Percentiles rank a stretch among this genome's conserved stretches.
Evolutionary conservation across 768 basidiomycete species (phyloP).

Genomic region (Suillus hirtellus): DNA sequence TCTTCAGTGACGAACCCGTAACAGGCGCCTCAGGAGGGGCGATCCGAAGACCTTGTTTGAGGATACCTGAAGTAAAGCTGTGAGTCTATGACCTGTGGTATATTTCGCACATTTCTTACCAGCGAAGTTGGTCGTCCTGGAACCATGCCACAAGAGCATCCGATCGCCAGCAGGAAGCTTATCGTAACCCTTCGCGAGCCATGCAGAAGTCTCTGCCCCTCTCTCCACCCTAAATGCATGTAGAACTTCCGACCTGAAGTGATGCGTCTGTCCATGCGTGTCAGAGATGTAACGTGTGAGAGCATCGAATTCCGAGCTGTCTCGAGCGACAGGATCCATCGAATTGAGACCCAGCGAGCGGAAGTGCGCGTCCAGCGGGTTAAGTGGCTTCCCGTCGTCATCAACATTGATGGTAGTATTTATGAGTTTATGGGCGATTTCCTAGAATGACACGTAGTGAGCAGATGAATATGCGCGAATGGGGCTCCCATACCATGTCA

Average conservation of each 20-base stretch:
- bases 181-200: constrained; percentile 47
- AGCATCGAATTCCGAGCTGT: constrained; percentile 46
- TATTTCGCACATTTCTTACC: constrained; percentile 31
- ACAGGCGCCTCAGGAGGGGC: constrained; percentile 65
- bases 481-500: constrained; percentile 50
- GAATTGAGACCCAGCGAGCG: constrained; percentile 48
- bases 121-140: constrained; percentile 62
- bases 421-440: constrained; percentile 61
- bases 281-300: constrained; percentile 50
- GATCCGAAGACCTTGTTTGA: constrained; percentile 62
- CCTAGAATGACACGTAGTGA: constrained; percentile 31
- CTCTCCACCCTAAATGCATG: constrained; percentile 57
- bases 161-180: constrained; percentile 48
- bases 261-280: constrained; percentile 59
- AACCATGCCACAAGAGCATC: constrained; percentile 64
- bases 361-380: constrained; percentile 60
- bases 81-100: background rate
- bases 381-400: constrained; percentile 47
- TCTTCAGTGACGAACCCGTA: constrained; percentile 33
- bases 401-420: constrained; percentile 37
- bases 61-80: constrained; percentile 40
- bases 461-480: background rate
- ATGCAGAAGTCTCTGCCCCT: constrained; percentile 39
- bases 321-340: constrained; percentile 47
- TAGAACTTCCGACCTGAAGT: constrained; percentile 42